Base-by-base conservation (phyloP, 441 rosid genomes). In the Pelargonium australe region DNA sequence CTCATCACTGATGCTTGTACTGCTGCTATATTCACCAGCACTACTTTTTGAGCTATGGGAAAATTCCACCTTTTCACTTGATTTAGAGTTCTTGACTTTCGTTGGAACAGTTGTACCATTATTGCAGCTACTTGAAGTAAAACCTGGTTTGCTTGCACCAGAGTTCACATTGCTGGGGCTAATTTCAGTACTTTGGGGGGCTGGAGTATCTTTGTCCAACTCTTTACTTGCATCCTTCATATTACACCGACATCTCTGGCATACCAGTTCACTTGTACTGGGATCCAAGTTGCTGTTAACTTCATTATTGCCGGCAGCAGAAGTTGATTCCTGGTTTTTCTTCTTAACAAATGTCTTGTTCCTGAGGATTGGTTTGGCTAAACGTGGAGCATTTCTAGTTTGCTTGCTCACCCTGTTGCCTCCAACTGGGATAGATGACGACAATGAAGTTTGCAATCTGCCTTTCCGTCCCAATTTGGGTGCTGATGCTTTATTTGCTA, bases 11-110 rank as follows among this genome's bases (percentile, higher is more conserved):
- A 78, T 78, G 73, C 84, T 85, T 28, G 88, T 81, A 76, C 88
- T 85, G 60, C 87, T 83, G 64, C 92, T 89, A 69, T 82, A 86
- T 14, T 87, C 93, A 72, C 91, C 93, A 1, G 86, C 83, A 79
- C 93, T 89, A 78, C 96, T 87, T 80, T 89, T 89, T n/a, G 91
- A 89, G 83, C 89, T 89, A 69, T 85, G 92, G 63, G 96, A 87
- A 77, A 86, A 83, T 66, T 87, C 91, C 8, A 84, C 86, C 75
- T 86, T 87, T 51, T 84, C 91, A 72, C 83, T 80, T 69, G 86
- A 80, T 72, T 82, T 78, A 70, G 85, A 82, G 74, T 73, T 81
- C 61, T 85, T 89, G 62, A 76, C 75, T 79, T 75, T 87, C 25
- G 70, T 62, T 68, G 77, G 67, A 34, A 77, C 23, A 49, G 77